Conservation (phyloP, 148 eudicot genomes). For the Tetragonia tetragonoides region DNA sequence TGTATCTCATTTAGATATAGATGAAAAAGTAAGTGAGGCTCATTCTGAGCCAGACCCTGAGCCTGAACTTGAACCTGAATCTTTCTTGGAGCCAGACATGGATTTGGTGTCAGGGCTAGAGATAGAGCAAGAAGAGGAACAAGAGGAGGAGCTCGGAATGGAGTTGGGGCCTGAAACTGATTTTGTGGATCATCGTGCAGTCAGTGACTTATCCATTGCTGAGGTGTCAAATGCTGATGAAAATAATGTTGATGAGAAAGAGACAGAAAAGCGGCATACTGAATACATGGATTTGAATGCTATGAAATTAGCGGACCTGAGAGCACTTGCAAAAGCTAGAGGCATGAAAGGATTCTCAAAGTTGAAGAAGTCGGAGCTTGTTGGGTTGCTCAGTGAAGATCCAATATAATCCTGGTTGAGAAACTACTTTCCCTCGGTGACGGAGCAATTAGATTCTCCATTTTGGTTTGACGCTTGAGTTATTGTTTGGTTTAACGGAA, state of each 20-base stretch:
- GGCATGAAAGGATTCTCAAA: slow-evolving; percentile 80
- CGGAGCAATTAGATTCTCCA: neutral
- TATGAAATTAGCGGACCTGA: slow-evolving; percentile 75
- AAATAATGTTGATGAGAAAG: slow-evolving; percentile 34
- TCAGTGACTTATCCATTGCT: slow-evolving; percentile 44
- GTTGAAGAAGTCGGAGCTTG: slow-evolving; percentile 76
- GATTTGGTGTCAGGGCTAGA: slow-evolving; percentile 26
- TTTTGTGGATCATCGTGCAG: slow-evolving; percentile 30
- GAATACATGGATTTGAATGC: slow-evolving; percentile 40
- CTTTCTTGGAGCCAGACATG: slow-evolving; percentile 24
- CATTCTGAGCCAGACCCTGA: slow-evolving; percentile 26
- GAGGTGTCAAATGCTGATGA: slow-evolving; percentile 41
- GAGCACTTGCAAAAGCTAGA: slow-evolving; percentile 78
- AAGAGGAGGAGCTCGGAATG: slow-evolving; percentile 26
- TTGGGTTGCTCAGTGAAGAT: slow-evolving; percentile 62
- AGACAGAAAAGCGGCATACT: slow-evolving; percentile 28
- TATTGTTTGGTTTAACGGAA: neutral
- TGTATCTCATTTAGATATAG: slow-evolving; percentile 24
- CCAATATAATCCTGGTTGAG: slow-evolving; percentile 6
- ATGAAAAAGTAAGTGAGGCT: slow-evolving; percentile 29
- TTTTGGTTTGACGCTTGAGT: slow-evolving; percentile 1
- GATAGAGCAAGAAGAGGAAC: slow-evolving; percentile 24
- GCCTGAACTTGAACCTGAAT: slow-evolving; percentile 31
- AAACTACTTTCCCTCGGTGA: neutral
- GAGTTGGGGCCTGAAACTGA: slow-evolving; percentile 39